Evolutionary conservation across 371 early-diverging fungal species (phyloP).

Genomic region (Mucor sp.): DNA sequence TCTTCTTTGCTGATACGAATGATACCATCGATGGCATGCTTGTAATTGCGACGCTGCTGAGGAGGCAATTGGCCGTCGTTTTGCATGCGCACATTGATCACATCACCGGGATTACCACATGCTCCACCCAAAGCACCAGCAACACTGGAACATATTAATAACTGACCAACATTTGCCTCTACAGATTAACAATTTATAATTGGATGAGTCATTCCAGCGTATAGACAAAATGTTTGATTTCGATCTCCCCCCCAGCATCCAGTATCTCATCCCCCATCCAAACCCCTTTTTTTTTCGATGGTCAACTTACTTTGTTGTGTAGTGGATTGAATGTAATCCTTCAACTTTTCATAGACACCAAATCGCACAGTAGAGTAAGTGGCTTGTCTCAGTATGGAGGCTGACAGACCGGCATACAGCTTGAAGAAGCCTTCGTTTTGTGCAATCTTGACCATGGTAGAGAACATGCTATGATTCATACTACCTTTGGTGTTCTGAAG

Average conservation of each 20-base stretch:
- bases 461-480: slow-evolving; percentile 50
- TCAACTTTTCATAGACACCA: slow-evolving; percentile 73
- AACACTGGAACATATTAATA: slow-evolving; percentile 63
- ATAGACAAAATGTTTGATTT: background rate
- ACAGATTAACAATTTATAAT: slow-evolving; percentile 11
- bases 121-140: slow-evolving; percentile 83
- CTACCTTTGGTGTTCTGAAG: slow-evolving; percentile 73
- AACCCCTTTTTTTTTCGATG: background rate
- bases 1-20: slow-evolving; percentile 68
- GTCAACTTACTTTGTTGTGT: slow-evolving; percentile 52
- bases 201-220: slow-evolving; percentile 22
- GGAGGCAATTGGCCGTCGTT: slow-evolving; percentile 77
- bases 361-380: slow-evolving; percentile 85
- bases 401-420: slow-evolving; percentile 73
- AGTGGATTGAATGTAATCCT: slow-evolving; percentile 43
- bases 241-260: slow-evolving; percentile 1
- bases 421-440: slow-evolving; percentile 55
- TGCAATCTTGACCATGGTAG: slow-evolving; percentile 55
- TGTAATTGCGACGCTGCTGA: slow-evolving; percentile 70
- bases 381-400: slow-evolving; percentile 73
- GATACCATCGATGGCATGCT: slow-evolving; percentile 77
- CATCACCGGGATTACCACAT: slow-evolving; percentile 84
- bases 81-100: slow-evolving; percentile 85
- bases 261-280: background rate
- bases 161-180: slow-evolving; percentile 30